Evolutionary conservation across 2,329 filamentous ascomycete genomes (phyloP).

Genomic region (Curvularia eragrostidis): DNA sequence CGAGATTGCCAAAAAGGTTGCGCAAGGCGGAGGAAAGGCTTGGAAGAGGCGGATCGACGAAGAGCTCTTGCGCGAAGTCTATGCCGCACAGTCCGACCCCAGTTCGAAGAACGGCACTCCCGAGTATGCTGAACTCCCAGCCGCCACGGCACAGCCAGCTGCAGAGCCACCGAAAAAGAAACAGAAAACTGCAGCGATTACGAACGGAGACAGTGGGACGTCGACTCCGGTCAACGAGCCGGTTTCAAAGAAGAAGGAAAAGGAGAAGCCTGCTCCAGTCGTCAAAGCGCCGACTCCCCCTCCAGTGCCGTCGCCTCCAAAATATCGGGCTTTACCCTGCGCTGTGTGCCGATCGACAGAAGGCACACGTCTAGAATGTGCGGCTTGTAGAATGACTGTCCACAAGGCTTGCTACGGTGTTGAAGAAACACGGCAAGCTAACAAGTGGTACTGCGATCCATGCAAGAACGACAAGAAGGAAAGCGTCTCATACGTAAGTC

Average conservation of each 20-base stretch:
- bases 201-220: slow-evolving; percentile 58
- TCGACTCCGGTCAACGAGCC: slow-evolving; percentile 51
- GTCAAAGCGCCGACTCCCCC: slow-evolving; percentile 61
- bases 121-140: slow-evolving; percentile 39
- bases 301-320: slow-evolving; percentile 76
- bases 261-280: slow-evolving; percentile 55
- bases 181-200: slow-evolving; percentile 54
- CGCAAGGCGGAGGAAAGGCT: slow-evolving; percentile 77
- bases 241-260: slow-evolving; percentile 50
- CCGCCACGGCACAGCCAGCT: slow-evolving; percentile 31
- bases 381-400: slow-evolving; percentile 88
- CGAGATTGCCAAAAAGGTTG: slow-evolving; percentile 86
- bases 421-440: slow-evolving; percentile 67
- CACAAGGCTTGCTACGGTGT: slow-evolving; percentile 95
- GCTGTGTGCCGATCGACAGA: slow-evolving; percentile 81
- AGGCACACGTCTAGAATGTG: slow-evolving; percentile 68
- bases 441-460: slow-evolving; percentile 94
- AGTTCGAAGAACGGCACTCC: slow-evolving; percentile 33
- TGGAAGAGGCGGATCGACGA: slow-evolving; percentile 92
- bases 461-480: slow-evolving; percentile 93
- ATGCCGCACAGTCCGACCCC: slow-evolving; percentile 44
- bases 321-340: slow-evolving; percentile 80
- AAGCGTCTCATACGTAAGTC: slow-evolving; percentile 82
- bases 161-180: slow-evolving; percentile 67
- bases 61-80: slow-evolving; percentile 78